phyloP scores from a whole-genome alignment of 2,329 filamentous ascomycete species.

The Pseudocercospora fuligena region DNA sequence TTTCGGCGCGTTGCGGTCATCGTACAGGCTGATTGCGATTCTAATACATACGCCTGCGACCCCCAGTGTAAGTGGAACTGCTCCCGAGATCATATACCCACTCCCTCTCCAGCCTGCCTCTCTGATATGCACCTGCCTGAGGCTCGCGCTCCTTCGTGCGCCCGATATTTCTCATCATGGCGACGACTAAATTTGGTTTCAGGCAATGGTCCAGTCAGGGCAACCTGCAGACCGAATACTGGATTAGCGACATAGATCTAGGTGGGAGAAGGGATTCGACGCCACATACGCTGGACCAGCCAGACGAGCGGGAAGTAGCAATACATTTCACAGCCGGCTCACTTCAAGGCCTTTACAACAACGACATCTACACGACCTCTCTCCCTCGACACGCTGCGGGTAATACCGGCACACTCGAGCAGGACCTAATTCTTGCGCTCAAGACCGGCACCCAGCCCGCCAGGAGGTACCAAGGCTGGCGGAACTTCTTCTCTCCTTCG shows the following conservation, averaged over 20 bases:
- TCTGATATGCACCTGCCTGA: constrained; percentile 8
- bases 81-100: background rate
- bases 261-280: constrained; percentile 12
- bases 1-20: constrained; percentile 18
- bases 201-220: constrained; percentile 22
- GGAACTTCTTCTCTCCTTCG: constrained; percentile 16
- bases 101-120: background rate
- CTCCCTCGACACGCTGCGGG: background rate
- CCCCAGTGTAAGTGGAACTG: constrained; percentile 12
- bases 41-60: constrained; percentile 4
- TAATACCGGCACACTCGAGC: constrained; percentile 11
- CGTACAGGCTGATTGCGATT: constrained; percentile 13
- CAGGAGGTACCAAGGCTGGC: constrained; percentile 17
- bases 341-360: constrained; percentile 19
- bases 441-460: constrained; percentile 11
- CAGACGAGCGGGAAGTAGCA: constrained; percentile 12
- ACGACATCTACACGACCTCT: constrained; percentile 13
- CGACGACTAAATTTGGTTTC: constrained; percentile 24
- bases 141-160: constrained; percentile 1
- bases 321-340: constrained; percentile 25
- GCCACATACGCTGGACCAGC: constrained; percentile 11
- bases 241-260: constrained; percentile 23
- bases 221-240: constrained; percentile 23
- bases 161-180: constrained; percentile 11
- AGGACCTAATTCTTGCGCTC: constrained; percentile 20